Base-by-base conservation (phyloP, 345 rosid genomes). In the Crucihimalaya himalaica region DNA sequence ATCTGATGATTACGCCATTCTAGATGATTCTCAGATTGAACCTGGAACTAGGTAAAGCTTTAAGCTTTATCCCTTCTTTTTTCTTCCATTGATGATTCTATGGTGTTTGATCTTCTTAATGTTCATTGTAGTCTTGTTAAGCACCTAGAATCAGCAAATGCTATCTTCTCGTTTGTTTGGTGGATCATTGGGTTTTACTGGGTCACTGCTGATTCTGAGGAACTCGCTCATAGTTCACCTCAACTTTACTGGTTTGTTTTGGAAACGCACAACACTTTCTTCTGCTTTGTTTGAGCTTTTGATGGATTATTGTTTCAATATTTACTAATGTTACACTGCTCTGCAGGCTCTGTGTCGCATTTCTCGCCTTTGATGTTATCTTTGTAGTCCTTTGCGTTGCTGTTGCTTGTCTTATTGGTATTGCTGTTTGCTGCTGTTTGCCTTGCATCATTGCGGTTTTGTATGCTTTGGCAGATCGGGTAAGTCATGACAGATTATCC, bases 381-480 rank as follows among this genome's bases (percentile, higher is more conserved):
- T 91, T 91, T 72, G 89, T 91, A 14, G 81, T 88, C 11, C 81
- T 91, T 55, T 94, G 95, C 52, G 81, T 88, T 42, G 87, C 83
- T 52, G 84, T 76, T 52, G 96, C 97, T 1, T 88, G 89, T 64
- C 85, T 94, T 2, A 83, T 94, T 52, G 96, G 95, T 32, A 84
- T 94, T 69, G 97, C 95, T 70, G 85, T 94, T 57, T 94, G 98
- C 80, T 89, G 91, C 85, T 94, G 89, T 75, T 87, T 94, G 80
- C 98, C 97, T 8, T 94, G 98, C 80, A 94, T 94, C 71, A 86
- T 94, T 18, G 98, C 93, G 21, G 84, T 94, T 81, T 56, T 94
- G 53, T 91, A 89, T 72, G 93, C 96, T 13, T 78, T 91, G 68
- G 74, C 95, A 5, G 93, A 91, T 45, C 84, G 84, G 87, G 98